Base-by-base conservation (phyloP, 1,284 basidiomycete genomes). In the Leccinum variabile region DNA sequence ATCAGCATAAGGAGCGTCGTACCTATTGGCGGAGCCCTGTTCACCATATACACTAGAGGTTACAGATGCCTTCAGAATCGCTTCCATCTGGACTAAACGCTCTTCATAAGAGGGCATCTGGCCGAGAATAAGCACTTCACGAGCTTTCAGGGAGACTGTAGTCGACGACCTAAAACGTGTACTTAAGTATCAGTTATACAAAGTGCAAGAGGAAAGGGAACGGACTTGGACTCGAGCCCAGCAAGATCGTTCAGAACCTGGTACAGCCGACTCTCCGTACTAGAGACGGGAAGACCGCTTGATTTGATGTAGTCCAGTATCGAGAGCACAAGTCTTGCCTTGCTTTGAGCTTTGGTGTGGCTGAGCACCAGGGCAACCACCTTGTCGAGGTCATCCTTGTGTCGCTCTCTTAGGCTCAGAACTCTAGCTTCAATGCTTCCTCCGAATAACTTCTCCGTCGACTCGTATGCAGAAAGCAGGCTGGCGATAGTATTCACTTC, bases 61-160 rank as follows among this genome's bases (percentile, higher is more conserved):
- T 60, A 98, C 91, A 0, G 97, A 92, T 46, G 90, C 84, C 77
- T 92, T 95, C 60, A 99, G 84, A 61, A 99, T 92, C 33, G 87
- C 82, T 81, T 98, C 96, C 91, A 99, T 97, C 79, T 99, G 97
- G 30, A 86, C 81, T 59, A 89, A 82, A 66, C 97, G 92, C 76
- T 99, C 97, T 72, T 97, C 94, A 73, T 95, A 96, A 41, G 95
- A 97, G 14, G 97, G 97, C 86, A 99, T 91, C 76, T 97, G 94
- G 59, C 94, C 94, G 37, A 93, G 85, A 70, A 99, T 98, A 65
- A 98, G 85, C 10, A 98, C 97, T 80, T 99, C 97, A 59, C 97
- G 92, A 56, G 97, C 97, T 80, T 98, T 99, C 70, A 99, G 81
- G 3, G 96, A 88, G 58, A 97, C 95, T 69, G 89, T 84, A 52